Evolutionary conservation across 306 rosid genomes (phyloP).

Genomic region (Adenanthera pavonina): DNA sequence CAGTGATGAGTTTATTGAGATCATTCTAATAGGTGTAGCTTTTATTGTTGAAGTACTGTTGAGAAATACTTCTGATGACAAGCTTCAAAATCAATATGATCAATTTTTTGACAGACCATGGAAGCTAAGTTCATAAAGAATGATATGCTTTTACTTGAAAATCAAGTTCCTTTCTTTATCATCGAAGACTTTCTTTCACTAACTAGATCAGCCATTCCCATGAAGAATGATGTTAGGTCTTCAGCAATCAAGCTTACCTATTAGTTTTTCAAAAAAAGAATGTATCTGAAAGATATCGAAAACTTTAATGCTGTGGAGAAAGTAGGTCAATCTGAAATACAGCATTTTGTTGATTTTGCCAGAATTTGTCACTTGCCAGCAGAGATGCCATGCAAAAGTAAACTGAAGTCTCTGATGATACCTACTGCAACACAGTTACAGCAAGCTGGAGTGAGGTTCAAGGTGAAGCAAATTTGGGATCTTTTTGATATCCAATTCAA

Average conservation of each 20-base stretch:
- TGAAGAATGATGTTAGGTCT: not conserved
- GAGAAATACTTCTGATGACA: too few species aligned
- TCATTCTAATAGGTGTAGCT: conserved; percentile 19
- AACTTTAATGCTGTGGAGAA: conserved; percentile 3
- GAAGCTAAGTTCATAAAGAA: not conserved
- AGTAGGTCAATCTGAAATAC: not conserved
- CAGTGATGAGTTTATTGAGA: conserved; percentile 3
- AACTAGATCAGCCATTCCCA: not conserved
- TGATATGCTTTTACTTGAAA: conserved; percentile 21
- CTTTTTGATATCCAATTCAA: conserved; percentile 33
- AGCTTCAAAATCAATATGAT: not conserved
- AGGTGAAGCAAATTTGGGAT: not conserved
- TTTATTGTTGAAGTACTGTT: conserved; percentile 13
- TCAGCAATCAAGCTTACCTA: conserved; percentile 22
- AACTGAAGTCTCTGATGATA: not conserved
- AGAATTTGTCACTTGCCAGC: conserved; percentile 3
- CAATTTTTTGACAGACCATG: not conserved
- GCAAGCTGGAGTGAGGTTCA: conserved; percentile 44
- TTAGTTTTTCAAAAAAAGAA: not conserved
- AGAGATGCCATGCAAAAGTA: not conserved
- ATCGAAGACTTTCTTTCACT: not conserved
- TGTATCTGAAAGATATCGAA: conserved; percentile 26
- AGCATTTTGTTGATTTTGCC: not conserved
- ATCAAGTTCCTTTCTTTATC: conserved; percentile 34
- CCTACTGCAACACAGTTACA: conserved; percentile 41